These are phyloP conservation scores for Candida montana DNA, from an alignment of 805 yeast genomes.

Conservation along the genomic window DNA sequence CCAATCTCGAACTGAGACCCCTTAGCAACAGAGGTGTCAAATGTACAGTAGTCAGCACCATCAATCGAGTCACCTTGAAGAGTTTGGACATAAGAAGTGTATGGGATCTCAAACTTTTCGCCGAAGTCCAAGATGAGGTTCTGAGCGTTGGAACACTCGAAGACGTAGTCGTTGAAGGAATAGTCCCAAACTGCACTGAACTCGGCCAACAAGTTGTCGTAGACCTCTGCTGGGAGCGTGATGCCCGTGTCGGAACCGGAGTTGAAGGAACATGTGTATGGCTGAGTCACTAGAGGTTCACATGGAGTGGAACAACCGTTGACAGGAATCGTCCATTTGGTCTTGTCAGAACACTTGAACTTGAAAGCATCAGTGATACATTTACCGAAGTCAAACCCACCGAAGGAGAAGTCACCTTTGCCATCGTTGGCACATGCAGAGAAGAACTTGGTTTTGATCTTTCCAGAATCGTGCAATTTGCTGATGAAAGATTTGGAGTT, in stretches of 20 bases:
- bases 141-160: constrained; percentile 11
- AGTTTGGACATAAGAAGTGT: constrained; percentile 8
- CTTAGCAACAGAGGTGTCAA: constrained; percentile 7
- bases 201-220: constrained; percentile 9
- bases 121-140: constrained; percentile 15
- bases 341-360: constrained; percentile 7
- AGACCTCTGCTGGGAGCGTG: constrained; percentile 14
- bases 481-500: not conserved
- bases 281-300: constrained; percentile 9
- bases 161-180: constrained; percentile 9
- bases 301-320: constrained; percentile 18
- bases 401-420: constrained; percentile 31
- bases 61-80: constrained; percentile 2
- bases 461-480: not conserved
- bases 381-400: constrained; percentile 47
- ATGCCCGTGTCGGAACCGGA: constrained; percentile 16
- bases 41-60: constrained; percentile 15
- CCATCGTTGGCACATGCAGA: constrained; percentile 1
- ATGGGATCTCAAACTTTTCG: constrained; percentile 9
- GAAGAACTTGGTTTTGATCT: not conserved
- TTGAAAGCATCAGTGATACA: constrained; percentile 35
- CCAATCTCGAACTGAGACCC: constrained; percentile 2
- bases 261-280: constrained; percentile 13
- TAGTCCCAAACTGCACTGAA: constrained; percentile 14
- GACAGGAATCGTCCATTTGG: constrained; percentile 21